Evolutionary conservation across 2,329 filamentous ascomycete species (phyloP).

Genomic region (Botrytis deweyae): DNA sequence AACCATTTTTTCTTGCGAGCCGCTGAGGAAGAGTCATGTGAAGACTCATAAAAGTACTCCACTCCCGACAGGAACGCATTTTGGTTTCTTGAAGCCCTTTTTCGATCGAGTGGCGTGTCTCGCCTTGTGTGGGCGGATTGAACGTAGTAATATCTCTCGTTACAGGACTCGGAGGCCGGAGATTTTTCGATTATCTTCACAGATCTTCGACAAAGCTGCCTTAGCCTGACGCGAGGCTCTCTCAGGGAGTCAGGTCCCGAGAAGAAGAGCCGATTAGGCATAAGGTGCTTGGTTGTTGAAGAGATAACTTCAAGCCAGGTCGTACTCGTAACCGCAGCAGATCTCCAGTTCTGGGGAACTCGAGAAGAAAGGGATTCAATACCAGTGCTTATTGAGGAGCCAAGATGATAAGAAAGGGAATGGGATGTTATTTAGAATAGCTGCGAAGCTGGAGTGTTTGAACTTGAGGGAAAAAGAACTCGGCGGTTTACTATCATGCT

Average conservation of each 20-base stretch:
- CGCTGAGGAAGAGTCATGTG: neutral
- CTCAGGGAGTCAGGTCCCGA: neutral
- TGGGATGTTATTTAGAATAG: neutral
- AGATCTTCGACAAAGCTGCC: neutral
- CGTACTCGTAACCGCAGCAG: neutral
- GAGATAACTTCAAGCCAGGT: neutral
- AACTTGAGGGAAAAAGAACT: neutral
- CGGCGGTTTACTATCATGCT: neutral
- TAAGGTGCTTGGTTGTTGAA: neutral
- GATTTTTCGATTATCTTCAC: neutral
- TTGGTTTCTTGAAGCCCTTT: neutral
- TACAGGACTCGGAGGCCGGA: neutral
- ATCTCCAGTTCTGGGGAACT: neutral
- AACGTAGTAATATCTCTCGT: slow-evolving; percentile 5
- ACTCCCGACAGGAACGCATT: neutral
- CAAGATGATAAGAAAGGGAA: accelerated
- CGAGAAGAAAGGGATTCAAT: accelerated
- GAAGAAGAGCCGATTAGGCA: neutral
- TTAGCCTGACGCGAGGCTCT: accelerated
- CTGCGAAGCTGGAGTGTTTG: neutral
- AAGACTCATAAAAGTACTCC: neutral
- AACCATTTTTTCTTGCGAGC: neutral
- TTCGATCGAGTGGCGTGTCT: neutral
- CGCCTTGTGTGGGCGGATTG: accelerated
- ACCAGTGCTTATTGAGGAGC: neutral